These are phyloP conservation scores for Coemansia sp. DNA, from an alignment of 192 early-diverging fungal species.

Conservation along the genomic window DNA sequence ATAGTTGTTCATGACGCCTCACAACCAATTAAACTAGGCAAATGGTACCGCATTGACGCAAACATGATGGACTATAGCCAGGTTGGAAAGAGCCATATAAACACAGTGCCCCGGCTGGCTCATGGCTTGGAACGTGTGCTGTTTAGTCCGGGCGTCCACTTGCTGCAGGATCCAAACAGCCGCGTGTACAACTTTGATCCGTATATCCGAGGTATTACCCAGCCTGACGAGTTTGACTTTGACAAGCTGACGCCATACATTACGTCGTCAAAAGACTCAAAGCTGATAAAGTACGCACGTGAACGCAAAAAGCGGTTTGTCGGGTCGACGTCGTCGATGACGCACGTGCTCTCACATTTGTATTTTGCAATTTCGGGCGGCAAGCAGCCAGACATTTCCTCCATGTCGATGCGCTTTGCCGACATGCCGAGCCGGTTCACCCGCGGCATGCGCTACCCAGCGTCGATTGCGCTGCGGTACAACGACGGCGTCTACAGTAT, in stretches of 20 bases:
- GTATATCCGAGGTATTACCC: constrained; percentile 73
- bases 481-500: constrained; percentile 74
- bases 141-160: constrained; percentile 76
- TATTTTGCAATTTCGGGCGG: constrained; percentile 70
- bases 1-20: constrained; percentile 39
- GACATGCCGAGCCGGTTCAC: constrained; percentile 64
- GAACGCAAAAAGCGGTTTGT: constrained; percentile 58
- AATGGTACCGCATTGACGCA: constrained; percentile 43
- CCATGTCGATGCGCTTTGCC: constrained; percentile 63
- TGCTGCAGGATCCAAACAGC: constrained; percentile 72
- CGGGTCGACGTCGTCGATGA: constrained; percentile 90
- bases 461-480: constrained; percentile 68
- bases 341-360: constrained; percentile 68
- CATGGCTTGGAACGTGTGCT: constrained; percentile 50
- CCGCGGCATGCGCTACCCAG: constrained; percentile 60
- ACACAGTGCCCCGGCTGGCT: constrained; percentile 41
- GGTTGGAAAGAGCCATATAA: constrained; percentile 36
- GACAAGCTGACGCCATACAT: constrained; percentile 74
- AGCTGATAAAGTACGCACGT: constrained; percentile 55
- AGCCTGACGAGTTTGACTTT: constrained; percentile 79
- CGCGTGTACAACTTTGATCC: constrained; percentile 77
- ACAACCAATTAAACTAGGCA: constrained; percentile 32
- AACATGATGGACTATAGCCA: constrained; percentile 10
- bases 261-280: constrained; percentile 72
- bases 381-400: constrained; percentile 57